phyloP scores from a whole-genome alignment of 495 filamentous ascomycete genomes.

The Penicillium atrosanguineum region DNA sequence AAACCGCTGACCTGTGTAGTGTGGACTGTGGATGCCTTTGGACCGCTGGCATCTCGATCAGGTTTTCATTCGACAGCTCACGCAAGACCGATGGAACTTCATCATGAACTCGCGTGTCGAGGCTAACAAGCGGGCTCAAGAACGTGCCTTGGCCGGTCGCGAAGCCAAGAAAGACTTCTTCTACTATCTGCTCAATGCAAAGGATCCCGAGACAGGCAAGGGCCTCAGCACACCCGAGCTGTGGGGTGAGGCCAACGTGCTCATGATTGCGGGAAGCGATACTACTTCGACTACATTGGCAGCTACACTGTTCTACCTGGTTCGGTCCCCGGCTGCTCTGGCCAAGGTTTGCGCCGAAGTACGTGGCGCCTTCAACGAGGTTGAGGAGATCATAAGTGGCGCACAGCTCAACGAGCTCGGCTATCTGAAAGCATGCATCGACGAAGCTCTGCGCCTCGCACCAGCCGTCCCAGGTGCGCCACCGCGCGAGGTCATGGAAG shows the following conservation, averaged over 20 bases:
- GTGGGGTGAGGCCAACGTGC: slow-evolving; percentile 68
- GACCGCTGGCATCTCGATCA: slow-evolving; percentile 54
- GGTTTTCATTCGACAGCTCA: slow-evolving; percentile 56
- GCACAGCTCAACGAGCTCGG: slow-evolving; percentile 43
- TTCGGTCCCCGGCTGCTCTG: slow-evolving; percentile 46
- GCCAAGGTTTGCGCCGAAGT: slow-evolving; percentile 50
- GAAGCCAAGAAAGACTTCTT: slow-evolving; percentile 66
- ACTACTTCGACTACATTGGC: slow-evolving; percentile 58
- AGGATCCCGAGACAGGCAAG: slow-evolving; percentile 58
- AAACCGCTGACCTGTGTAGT: slow-evolving; percentile 30
- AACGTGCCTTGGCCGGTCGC: slow-evolving; percentile 42
- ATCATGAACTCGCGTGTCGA: slow-evolving; percentile 59
- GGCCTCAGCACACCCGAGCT: slow-evolving; percentile 66
- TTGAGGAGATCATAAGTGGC: slow-evolving; percentile 56
- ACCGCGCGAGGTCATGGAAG: slow-evolving; percentile 55
- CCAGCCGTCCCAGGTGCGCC: slow-evolving; percentile 58
- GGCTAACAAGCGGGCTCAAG: slow-evolving; percentile 53
- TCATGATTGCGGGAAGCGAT: slow-evolving; percentile 58
- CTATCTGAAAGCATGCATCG: slow-evolving; percentile 61
- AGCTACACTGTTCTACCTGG: slow-evolving; percentile 62
- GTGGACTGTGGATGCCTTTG: slow-evolving; percentile 58
- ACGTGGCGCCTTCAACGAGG: slow-evolving; percentile 46
- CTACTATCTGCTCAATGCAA: slow-evolving; percentile 56
- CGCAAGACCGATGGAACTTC: slow-evolving; percentile 57
- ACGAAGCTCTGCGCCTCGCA: slow-evolving; percentile 63